Evolutionary conservation across 2,329 filamentous ascomycete species (phyloP), one percentile per base, ranked within the genome.

Genomic region (Xylaria sp.): DNA sequence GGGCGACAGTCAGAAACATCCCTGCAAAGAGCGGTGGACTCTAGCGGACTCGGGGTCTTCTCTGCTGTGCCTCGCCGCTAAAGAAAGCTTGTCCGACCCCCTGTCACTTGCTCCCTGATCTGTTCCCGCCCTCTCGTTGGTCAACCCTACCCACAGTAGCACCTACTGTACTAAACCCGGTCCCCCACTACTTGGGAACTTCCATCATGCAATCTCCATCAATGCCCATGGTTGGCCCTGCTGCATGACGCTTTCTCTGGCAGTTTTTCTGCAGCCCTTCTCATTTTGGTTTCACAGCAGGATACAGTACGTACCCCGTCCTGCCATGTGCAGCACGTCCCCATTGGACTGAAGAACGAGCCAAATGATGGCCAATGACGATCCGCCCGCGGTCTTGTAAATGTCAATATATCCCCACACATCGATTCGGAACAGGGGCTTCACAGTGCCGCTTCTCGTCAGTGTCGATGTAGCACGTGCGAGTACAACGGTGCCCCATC

Each of bases 21-120:
- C 74, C 59, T 76, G 75, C 30, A 77, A 77, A 76, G 74, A 76
- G 75, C 75, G 75, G 75, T 77, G 75, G 75, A 41, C 75, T 76
- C 71, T 75, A 75, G 75, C 76, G 75, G 75, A 45, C 75, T 76
- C 71, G 71, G 74, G 70, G 70, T 72, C 72, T 55, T 43, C 32
- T 30, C 32, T 69, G 65, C 60, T 65, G 68, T 67, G 58, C 63
- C 39, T 67, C 64, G 58, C 64, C 66, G 66, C 56, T 65, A 69
- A 53, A 67, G 67, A 69, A 70, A 70, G 69, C 69, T 71, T 70
- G 67, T 71, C 69, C 64, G 32, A 48, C n/a, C 50, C 67, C 69
- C 53, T 62, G 56, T 46, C 52, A 5, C 58, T 1, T 1, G 32
- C n/a, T 1, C 20, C 23, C 9, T n/a, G n/a, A n/a, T n/a, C n/a